Conservation (phyloP, 768 basidiomycete species). For the Mycena kentingensis region DNA sequence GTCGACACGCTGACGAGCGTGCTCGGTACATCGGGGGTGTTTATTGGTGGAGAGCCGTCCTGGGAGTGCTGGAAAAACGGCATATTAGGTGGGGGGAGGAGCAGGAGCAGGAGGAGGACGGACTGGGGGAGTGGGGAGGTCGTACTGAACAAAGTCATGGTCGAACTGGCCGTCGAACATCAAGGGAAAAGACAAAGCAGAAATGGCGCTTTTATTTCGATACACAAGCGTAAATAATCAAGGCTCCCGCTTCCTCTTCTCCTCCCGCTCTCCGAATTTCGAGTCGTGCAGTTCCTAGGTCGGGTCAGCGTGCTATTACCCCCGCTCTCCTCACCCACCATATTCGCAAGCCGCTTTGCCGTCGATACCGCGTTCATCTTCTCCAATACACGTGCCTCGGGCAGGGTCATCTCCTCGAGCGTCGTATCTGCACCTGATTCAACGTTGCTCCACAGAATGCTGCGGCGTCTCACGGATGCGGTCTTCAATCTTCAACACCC, state of each 20-base stretch:
- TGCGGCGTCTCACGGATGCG: constrained; percentile 69
- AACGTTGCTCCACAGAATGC: constrained; percentile 3
- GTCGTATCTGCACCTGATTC: constrained; percentile 57
- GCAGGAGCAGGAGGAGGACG: constrained; percentile 25
- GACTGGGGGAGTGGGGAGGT: constrained; percentile 68
- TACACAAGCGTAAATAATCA: not conserved
- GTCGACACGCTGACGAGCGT: constrained; percentile 76
- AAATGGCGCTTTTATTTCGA: not conserved
- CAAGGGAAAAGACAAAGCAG: constrained; percentile 12
- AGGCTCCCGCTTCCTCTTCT: constrained; percentile 44
- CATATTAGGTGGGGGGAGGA: constrained; percentile 4
- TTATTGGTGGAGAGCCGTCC: constrained; percentile 45
- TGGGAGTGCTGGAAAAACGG: constrained; percentile 42
- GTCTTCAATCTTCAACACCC: constrained; percentile 79
- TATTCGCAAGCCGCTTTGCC: constrained; percentile 89
- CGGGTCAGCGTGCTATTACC: constrained; percentile 9
- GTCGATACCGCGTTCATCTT: constrained; percentile 87
- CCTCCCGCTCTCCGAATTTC: constrained; percentile 84
- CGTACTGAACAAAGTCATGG: constrained; percentile 16
- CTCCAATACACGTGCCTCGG: constrained; percentile 82
- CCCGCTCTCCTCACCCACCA: constrained; percentile 57
- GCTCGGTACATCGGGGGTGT: constrained; percentile 37
- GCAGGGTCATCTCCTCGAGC: constrained; percentile 71
- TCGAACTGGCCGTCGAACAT: constrained; percentile 28
- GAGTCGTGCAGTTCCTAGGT: constrained; percentile 80